Evolutionary conservation across 331 rosid species (phyloP).

Genomic region (Telfairia occidentalis): DNA sequence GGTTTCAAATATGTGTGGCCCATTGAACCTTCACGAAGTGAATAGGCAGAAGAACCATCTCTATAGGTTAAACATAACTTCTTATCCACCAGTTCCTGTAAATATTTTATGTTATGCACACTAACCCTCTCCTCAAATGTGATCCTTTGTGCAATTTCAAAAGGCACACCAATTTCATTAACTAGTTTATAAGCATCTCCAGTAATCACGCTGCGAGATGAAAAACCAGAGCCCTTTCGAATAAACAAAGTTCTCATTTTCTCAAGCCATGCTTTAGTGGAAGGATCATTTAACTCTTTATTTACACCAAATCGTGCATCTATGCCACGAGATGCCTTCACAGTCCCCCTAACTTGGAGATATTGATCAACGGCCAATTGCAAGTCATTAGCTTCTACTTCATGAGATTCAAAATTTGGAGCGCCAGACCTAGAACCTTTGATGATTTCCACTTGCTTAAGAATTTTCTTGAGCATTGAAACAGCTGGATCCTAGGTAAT

Average conservation of each 20-base stretch:
- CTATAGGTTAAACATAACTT: slow-evolving; percentile 56
- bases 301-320: slow-evolving; percentile 57
- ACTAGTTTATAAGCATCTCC: slow-evolving; percentile 79
- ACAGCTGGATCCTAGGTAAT: slow-evolving; percentile 70
- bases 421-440: slow-evolving; percentile 69
- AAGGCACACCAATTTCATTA: slow-evolving; percentile 77
- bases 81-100: slow-evolving; percentile 77
- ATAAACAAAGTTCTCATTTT: slow-evolving; percentile 83
- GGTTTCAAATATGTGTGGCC: slow-evolving; percentile 62
- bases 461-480: slow-evolving; percentile 62
- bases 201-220: slow-evolving; percentile 83
- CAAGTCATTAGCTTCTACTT: slow-evolving; percentile 70
- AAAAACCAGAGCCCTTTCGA: slow-evolving; percentile 90
- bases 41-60: slow-evolving; percentile 70
- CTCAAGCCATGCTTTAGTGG: slow-evolving; percentile 89
- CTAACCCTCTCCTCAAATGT: slow-evolving; percentile 89
- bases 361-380: slow-evolving; percentile 59
- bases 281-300: slow-evolving; percentile 50
- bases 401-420: slow-evolving; percentile 77
- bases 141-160: slow-evolving; percentile 67
- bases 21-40: slow-evolving; percentile 84
- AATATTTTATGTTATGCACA: slow-evolving; percentile 42
- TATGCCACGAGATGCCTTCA: slow-evolving; percentile 53
- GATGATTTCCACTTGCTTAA: slow-evolving; percentile 57
- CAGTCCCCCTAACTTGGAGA: slow-evolving; percentile 72